Evolutionary conservation across 768 basidiomycete genomes (phyloP), one percentile per base, ranked within the genome.

Genomic region (Albatrellus ellisii): DNA sequence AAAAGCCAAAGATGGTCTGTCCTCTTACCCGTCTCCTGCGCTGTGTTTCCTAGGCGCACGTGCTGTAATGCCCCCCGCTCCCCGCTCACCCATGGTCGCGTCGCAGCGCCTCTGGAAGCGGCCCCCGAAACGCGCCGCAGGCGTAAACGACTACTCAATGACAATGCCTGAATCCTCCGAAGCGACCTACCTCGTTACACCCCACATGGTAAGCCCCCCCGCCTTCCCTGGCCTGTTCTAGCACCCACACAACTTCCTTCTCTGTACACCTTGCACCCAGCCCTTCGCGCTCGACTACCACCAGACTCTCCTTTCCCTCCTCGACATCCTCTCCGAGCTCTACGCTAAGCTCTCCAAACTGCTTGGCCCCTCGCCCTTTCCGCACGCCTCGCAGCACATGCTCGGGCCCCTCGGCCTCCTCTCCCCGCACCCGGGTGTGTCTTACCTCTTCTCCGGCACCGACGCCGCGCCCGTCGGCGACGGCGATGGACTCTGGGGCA

Each of bases 271-370:
- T 24, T 41, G 20, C 41, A 8, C 39, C 40, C 48, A 90, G 88
- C 83, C 89, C n/a, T 92, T 91, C 60, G 66, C 79, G 2, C 59
- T 92, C 42, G 89, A 92, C 59, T 92, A 94, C 56, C 80, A 86
- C 50, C 83, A 92, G 61, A 85, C 84, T 8, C 73, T 91, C 26
- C 73, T 89, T 41, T 87, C 89, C 26, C 75, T 90, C 21, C 77
- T 90, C 41, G 90, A 92, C 55, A 82, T 92, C 36, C 71, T 92
- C 29, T 84, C 85, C 14, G 87, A 90, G 54, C 76, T 87, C 24
- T 94, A 92, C 65, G 78, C 84, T 60, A 89, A 87, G 60, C 81
- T 94, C 29, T 73, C 73, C 7, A 77, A 77, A 54, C 73, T 88
- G 39, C 76, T 94, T 18, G 87, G 87, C 0, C 81, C 87, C 4